Base-by-base conservation (phyloP, 768 basidiomycete species). In the Fomitopsis serialis region DNA sequence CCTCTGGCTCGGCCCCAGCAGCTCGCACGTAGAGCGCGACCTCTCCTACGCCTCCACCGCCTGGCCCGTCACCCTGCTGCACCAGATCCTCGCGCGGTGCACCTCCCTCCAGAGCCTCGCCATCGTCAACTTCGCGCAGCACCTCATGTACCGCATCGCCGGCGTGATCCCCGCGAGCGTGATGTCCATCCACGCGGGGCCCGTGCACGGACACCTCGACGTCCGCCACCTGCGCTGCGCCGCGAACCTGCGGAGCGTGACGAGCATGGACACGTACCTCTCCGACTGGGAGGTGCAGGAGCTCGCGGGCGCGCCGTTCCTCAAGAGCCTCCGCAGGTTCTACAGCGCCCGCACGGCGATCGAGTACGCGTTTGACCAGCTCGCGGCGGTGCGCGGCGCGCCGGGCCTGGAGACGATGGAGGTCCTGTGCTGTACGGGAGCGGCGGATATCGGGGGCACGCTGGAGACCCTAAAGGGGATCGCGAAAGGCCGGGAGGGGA, bases 241-340 rank as follows among this genome's bases (percentile, higher is more conserved):
- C 7, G 29, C 45, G 27, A 42, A 44, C 10, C 51, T 72, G 32
- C 56, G 56, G 25, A 50, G 52, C 37, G 66, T 74, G 54, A 71
- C 70, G n/a, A 72, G 69, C 51, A 57, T 56, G 9, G 58, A 64
- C 13, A 69, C 69, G 17, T 68, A 61, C 58, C 67, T 74, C 66
- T 61, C 68, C 6, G 71, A 71, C 48, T 66, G 64, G 36, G 74
- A 72, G 56, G 59, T 73, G 15, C 57, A 56, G 32, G 66, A 70
- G 35, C 54, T 69, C 27, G 61, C 71, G 27, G 53, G 58, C 15
- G 67, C 64, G 22, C 64, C 70, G 17, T 56, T 62, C 21, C 59
- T 70, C 57, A 59, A 58, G 36, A 60, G 29, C 15, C 61, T 74
- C 37, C 61, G 71, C 23, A 44, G 69, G 19, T 52, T 71, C 23